Evolutionary conservation across 2,329 filamentous ascomycete species (phyloP), one percentile per base, ranked within the genome.

Genomic region (Scolecobasidium constrictum): DNA sequence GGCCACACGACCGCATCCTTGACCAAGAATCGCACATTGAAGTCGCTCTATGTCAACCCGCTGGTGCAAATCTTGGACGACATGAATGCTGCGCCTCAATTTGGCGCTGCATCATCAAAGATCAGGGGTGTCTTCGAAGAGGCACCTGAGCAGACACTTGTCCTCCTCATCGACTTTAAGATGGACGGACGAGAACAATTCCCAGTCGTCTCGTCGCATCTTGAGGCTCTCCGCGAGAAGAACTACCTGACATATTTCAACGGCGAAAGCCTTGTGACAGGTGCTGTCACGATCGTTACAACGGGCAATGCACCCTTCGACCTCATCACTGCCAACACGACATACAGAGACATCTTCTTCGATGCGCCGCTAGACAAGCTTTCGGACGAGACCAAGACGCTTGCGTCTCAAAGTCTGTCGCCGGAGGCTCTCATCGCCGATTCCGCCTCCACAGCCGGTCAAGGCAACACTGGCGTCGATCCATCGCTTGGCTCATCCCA

Each of bases 291-390:
- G 1, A 60, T 74, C 4, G 70, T 75, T 11, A 71, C 66, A 33
- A 72, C 72, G 0, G 72, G 72, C 4, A 68, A 73, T 47, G 65
- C 71, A 0, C 71, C 71, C 0, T 73, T 65, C 50, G 61, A 69
- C 35, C 54, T 66, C 26, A 52, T 74, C 23, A 59, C 57, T 1
- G 59, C 64, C 17, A 71, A 71, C 51, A 48, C 58, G 5, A 66
- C 64, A 1, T 67, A 72, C 51, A 64, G 69, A 19, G 70, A 75
- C 49, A 67, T 75, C 45, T 75, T 75, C 60, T 73, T 72, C 54
- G 71, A 75, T 49, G 71, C 71, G 0, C 71, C 71, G 1, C 59
- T 64, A 3, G 53, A 54, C 15, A 40, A 49, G 5, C 45, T 74
- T 5, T 61, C 62, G 41, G 52, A 62, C 26, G 47, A 51, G 2